Percentiles rank a stretch among this genome's conserved stretches.
phyloP scores from a whole-genome alignment of 1,284 basidiomycete species.

The Leccinum pachyderme region DNA sequence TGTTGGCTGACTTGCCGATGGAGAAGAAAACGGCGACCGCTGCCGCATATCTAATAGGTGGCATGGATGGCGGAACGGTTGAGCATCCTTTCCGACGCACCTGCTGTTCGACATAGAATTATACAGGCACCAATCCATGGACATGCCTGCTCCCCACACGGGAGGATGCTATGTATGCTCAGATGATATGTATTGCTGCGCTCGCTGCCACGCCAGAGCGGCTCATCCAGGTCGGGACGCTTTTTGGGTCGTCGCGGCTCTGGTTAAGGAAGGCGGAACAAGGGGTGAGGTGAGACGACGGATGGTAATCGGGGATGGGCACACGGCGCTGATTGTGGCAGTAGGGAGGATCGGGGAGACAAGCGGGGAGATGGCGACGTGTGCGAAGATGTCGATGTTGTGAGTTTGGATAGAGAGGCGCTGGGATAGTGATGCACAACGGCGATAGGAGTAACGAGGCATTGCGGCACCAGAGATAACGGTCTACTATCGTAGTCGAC shows the following conservation, averaged over 20 bases:
- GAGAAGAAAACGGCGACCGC: background rate
- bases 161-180: slow-evolving; percentile 39
- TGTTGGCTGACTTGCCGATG: slow-evolving; percentile 57
- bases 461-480: no score
- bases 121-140: slow-evolving; percentile 68
- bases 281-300: slow-evolving; percentile 46
- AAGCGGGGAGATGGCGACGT: slow-evolving; percentile 39
- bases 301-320: slow-evolving; percentile 49
- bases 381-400: no score
- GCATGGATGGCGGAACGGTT: slow-evolving; percentile 49
- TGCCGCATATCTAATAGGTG: slow-evolving; percentile 47
- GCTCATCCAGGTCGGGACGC: slow-evolving; percentile 61
- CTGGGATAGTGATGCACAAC: no score
- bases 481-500: slow-evolving; percentile 34
- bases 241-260: slow-evolving; percentile 68
- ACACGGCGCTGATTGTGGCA: slow-evolving; percentile 42
- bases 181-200: slow-evolving; percentile 33
- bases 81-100: slow-evolving; percentile 37
- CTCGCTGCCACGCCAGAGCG: slow-evolving; percentile 32
- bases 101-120: slow-evolving; percentile 50
- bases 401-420: no score
- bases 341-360: slow-evolving; percentile 41
- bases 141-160: slow-evolving; percentile 40
- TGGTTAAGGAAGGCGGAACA: slow-evolving; percentile 42
- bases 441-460: no score